These are phyloP conservation scores for Pseudomicrostroma phylloplanum DNA, from an alignment of 1,284 basidiomycete genomes.

Conservation along the genomic window DNA sequence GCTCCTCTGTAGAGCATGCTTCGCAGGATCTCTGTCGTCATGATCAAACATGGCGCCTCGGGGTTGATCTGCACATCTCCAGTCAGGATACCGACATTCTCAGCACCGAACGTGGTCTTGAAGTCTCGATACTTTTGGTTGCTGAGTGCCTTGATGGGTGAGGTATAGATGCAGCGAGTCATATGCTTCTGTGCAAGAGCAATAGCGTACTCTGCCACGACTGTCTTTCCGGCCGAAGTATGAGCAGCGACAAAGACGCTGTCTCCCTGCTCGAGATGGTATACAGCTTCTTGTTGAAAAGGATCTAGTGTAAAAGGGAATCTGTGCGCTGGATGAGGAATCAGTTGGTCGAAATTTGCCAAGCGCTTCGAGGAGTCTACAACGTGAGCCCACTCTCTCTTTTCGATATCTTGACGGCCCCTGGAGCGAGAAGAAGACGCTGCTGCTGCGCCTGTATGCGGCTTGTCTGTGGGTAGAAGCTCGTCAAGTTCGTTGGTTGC, in stretches of 20 bases:
- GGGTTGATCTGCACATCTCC: constrained; percentile 99
- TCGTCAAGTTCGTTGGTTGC: constrained; percentile 44
- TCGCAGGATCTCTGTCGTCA: constrained; percentile 86
- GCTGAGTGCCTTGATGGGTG: constrained; percentile 95
- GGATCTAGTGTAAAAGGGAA: constrained; percentile 79
- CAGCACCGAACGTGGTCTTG: constrained; percentile 87
- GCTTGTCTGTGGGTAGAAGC: constrained; percentile 37
- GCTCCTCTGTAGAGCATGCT: constrained; percentile 81
- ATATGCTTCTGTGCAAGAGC: constrained; percentile 94
- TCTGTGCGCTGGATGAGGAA: constrained; percentile 83
- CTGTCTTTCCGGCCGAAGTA: constrained; percentile 98
- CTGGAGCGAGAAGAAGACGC: not conserved
- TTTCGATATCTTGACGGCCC: constrained; percentile 51
- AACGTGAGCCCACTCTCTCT: constrained; percentile 96
- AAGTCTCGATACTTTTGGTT: constrained; percentile 99
- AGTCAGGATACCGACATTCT: constrained; percentile 90
- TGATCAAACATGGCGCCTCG: constrained; percentile 88
- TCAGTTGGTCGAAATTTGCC: constrained; percentile 76
- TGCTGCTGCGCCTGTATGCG: not conserved
- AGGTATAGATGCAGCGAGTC: constrained; percentile 97
- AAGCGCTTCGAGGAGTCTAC: constrained; percentile 87
- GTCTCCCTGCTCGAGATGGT: constrained; percentile 93
- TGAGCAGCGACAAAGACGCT: constrained; percentile 98
- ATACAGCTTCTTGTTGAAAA: constrained; percentile 96
- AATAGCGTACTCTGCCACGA: constrained; percentile 98